Evolutionary conservation across 1,284 basidiomycete genomes (phyloP).

Genomic region (Ustilago loliicola): DNA sequence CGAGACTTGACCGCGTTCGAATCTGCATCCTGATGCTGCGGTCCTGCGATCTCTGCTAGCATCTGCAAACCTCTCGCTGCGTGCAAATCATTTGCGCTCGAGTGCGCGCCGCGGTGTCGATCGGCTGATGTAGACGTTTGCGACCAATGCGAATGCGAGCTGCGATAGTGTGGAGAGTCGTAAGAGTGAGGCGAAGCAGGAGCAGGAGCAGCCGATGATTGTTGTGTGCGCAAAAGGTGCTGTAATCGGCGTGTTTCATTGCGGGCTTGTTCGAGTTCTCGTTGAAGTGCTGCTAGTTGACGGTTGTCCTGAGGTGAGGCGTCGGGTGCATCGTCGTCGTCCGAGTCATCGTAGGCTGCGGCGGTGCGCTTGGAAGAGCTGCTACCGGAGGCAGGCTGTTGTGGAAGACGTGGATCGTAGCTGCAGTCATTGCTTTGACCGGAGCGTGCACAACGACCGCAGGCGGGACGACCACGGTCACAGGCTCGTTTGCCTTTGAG

Average conservation of each 20-base stretch:
- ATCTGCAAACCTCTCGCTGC: conserved; percentile 48
- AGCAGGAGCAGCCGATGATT: not conserved
- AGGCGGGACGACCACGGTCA: conserved; percentile 46
- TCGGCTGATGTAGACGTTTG: not conserved
- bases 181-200: conserved; percentile 8
- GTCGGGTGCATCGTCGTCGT: conserved; percentile 28
- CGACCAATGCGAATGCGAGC: not conserved
- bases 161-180: not conserved
- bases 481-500: conserved; percentile 50
- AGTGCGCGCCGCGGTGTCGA: conserved; percentile 12
- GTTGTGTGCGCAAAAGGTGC: conserved; percentile 22
- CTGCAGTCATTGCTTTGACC: conserved; percentile 33
- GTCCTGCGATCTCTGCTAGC: conserved; percentile 50
- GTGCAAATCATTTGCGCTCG: conserved; percentile 29
- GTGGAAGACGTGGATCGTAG: conserved; percentile 43
- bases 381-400: conserved; percentile 13
- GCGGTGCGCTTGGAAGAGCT: conserved; percentile 3
- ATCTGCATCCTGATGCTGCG: conserved; percentile 42
- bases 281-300: conserved; percentile 17
- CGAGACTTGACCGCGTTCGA: conserved; percentile 35
- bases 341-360: conserved; percentile 13
- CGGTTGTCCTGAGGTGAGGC: conserved; percentile 2
- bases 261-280: conserved; percentile 26
- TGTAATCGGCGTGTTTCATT: conserved; percentile 33
- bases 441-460: conserved; percentile 38